Base-by-base conservation (phyloP, 2,329 filamentous ascomycete species). In the Colletotrichum falcatum region DNA sequence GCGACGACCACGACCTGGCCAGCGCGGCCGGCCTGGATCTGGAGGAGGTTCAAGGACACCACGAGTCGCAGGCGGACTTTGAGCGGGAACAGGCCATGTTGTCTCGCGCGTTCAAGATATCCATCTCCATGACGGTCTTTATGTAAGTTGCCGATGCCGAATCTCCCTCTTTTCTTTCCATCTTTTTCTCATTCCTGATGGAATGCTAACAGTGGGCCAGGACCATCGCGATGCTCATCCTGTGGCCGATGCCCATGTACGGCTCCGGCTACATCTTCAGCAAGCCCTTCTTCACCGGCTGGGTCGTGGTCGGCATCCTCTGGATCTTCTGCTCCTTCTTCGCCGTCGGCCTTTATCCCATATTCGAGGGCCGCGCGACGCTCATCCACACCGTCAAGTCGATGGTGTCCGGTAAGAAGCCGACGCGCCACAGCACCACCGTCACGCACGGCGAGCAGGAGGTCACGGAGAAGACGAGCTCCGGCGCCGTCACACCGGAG, bases 221-320 rank as follows among this genome's bases (percentile, higher is more conserved):
- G 83, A 92, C 93, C 0, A 71, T 97, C 0, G 86, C 89, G 0
- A 84, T 97, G 66, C 83, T 97, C 0, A 85, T 97, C 2, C 87
- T 97, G 20, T 97, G 94, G 94, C 94, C 95, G 0, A 95, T 97
- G 87, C 94, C 94, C 1, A 90, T 97, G 89, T 97, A 96, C 77
- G 94, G 94, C 14, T 86, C 87, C 0, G 88, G 88, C 0, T 97
- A 97, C 78, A 87, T 97, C 64, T 97, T 96, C 81, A 90, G 87
- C 79, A 92, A 93, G 84, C 86, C 85, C 30, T 96, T 96, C 84
- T 96, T 95, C 81, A 93, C 92, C 0, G 92, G 92, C 55, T 95
- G 92, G 92, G 89, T 94, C 14, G 86, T 89, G 1, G 88, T 94
- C 11, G 92, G 91, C 12, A 92, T 96, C 65, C 84, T 95, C 51